A percentile compares a stretch with the other conserved stretches of the same genome.
phyloP scores from a whole-genome alignment of 192 early-diverging fungal species.

The Allomyces macrogynus region DNA sequence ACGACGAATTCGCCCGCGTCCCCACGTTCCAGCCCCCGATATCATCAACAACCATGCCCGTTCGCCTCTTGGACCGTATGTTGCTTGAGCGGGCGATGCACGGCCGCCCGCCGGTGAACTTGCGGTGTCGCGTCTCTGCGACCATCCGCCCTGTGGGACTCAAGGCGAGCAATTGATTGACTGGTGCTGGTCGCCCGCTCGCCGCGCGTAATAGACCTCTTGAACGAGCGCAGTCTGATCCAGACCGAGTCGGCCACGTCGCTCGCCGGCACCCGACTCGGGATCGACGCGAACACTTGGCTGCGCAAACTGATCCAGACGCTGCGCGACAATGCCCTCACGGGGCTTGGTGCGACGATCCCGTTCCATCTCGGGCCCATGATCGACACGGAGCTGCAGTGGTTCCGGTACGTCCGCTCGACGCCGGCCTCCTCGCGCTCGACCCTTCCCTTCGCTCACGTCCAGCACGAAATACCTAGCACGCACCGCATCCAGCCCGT shows the following conservation, averaged over 20 bases:
- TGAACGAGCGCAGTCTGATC: conserved; percentile 32
- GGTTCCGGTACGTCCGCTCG: conserved; percentile 25
- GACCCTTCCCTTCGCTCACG: neutral
- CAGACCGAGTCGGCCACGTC: conserved; percentile 31
- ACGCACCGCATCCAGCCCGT: conserved; percentile 44
- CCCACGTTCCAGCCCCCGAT: too few relatives aligned
- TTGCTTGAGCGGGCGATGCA: neutral
- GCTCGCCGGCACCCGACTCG: conserved; percentile 44
- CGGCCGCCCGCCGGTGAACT: neutral
- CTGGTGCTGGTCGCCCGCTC: neutral
- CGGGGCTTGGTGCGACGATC: conserved; percentile 42
- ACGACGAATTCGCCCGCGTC: too few relatives aligned
- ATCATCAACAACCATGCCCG: conserved; percentile 9
- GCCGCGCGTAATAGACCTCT: neutral
- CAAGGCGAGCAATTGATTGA: neutral
- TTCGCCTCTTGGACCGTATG: conserved; percentile 20
- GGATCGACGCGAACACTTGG: conserved; percentile 66
- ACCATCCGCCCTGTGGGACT: neutral
- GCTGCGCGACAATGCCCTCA: conserved; percentile 29
- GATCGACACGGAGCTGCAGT: conserved; percentile 42
- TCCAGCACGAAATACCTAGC: conserved; percentile 10
- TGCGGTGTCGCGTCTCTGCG: too few relatives aligned
- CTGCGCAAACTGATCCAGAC: conserved; percentile 35
- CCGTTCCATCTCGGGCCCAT: conserved; percentile 32
- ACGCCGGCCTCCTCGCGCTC: neutral